Evolutionary conservation across 2,329 filamentous ascomycete species (phyloP).

Genomic region (Penicillium capsulatum): DNA sequence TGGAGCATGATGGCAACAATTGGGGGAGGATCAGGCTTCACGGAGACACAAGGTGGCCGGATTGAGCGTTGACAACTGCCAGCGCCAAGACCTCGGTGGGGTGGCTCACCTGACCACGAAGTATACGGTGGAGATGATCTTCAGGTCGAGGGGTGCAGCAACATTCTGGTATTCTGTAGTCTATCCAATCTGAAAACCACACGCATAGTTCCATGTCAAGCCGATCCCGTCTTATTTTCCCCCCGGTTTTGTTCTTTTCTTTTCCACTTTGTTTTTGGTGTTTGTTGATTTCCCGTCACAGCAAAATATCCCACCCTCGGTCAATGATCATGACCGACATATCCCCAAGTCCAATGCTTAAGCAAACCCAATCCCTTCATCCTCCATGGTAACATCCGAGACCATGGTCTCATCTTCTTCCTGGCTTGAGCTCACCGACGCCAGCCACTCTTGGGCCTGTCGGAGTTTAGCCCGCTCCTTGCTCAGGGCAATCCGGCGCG

Average conservation of each 20-base stretch:
- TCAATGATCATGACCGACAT: too few species aligned
- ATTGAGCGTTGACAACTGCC: constrained; percentile 15
- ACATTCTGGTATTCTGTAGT: too few species aligned
- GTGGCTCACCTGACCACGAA: constrained; percentile 18
- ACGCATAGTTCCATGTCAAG: too few species aligned
- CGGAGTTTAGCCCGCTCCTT: constrained; percentile 34
- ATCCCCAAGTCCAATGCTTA: too few species aligned
- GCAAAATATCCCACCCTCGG: too few species aligned
- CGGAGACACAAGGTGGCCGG: constrained; percentile 15
- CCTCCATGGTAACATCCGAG: background rate
- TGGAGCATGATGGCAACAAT: constrained; percentile 39
- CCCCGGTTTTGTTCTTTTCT: too few species aligned
- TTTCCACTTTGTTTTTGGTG: too few species aligned
- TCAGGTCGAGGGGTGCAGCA: too few species aligned
- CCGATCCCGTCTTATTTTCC: too few species aligned
- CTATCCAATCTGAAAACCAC: too few species aligned
- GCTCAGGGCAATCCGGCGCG: constrained; percentile 26
- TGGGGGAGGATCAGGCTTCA: constrained; percentile 3
- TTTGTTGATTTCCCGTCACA: too few species aligned
- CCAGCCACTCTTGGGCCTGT: constrained; percentile 34
- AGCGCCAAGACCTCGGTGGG: constrained; percentile 23
- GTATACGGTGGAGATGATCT: constrained; percentile 1
- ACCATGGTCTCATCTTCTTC: constrained; percentile 6
- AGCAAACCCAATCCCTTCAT: too few species aligned
- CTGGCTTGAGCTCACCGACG: constrained; percentile 1